phyloP scores from a whole-genome alignment of 176 grass and related monocot genomes.

The Cenchrus purpureus region DNA sequence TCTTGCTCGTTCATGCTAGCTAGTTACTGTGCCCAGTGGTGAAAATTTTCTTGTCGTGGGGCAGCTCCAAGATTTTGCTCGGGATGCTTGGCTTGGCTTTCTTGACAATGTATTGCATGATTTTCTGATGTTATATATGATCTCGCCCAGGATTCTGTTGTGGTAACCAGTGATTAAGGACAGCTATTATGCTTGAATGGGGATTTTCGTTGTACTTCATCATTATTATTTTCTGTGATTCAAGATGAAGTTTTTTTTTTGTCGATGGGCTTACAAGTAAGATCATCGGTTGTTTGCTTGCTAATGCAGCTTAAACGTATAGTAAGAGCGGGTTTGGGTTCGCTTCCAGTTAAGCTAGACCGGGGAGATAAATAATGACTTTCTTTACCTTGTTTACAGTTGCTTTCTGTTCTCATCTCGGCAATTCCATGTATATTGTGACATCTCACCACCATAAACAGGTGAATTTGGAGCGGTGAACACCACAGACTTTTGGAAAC shows the following conservation, averaged over 20 bases:
- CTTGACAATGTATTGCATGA: neutral
- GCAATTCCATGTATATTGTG: conserved; percentile 1
- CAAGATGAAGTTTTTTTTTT: neutral
- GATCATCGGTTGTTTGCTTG: neutral
- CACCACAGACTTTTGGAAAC: conserved; percentile 4
- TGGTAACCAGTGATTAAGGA: neutral
- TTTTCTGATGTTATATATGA: conserved; percentile 1
- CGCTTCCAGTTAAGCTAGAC: neutral
- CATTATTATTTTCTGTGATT: neutral
- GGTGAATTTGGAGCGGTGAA: conserved; percentile 33
- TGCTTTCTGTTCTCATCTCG: conserved; percentile 10
- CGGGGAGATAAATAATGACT: neutral
- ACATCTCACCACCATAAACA: conserved; percentile 7
- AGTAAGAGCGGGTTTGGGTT: conserved; percentile 10
- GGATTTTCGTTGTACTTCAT: neutral
- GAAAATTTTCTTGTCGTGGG: conserved; percentile 31
- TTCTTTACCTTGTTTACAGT: neutral
- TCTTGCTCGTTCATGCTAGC: conserved; percentile 44
- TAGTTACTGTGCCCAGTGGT: conserved; percentile 33
- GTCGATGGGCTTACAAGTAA: neutral
- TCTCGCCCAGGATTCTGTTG: neutral
- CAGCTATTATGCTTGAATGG: neutral
- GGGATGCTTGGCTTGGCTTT: conserved; percentile 19
- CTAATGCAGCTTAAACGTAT: neutral
- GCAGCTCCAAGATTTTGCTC: conserved; percentile 18